Conservation (phyloP, 2,329 filamentous ascomycete species). For the Onygenales sp. region DNA sequence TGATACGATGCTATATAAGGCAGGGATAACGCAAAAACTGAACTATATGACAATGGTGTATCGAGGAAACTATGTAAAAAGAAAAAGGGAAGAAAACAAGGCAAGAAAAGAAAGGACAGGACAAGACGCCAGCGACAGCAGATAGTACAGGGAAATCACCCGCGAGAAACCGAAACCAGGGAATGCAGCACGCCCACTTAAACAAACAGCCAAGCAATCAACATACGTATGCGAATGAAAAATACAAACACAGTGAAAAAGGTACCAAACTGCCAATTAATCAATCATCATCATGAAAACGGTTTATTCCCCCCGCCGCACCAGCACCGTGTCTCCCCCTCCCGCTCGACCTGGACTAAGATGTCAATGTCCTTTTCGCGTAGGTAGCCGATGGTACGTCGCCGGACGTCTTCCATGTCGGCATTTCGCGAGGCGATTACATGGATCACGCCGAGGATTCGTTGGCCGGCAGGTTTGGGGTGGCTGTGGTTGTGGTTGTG, state of each 20-base stretch:
- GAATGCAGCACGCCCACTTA: neutral
- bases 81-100: neutral
- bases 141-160: neutral
- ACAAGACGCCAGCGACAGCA: neutral
- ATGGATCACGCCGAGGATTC: conserved; percentile 75
- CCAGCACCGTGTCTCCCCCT: conserved; percentile 62
- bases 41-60: neutral
- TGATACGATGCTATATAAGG: neutral
- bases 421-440: conserved; percentile 64
- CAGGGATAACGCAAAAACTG: neutral
- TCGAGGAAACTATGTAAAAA: neutral
- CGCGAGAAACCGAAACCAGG: neutral
- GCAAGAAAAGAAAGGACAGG: neutral
- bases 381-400: conserved; percentile 65
- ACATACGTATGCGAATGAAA: neutral
- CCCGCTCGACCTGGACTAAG: conserved; percentile 78
- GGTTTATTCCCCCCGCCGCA: conserved; percentile 42
- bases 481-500: conserved; percentile 14
- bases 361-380: conserved; percentile 65
- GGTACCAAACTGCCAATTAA: neutral
- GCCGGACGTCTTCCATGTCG: conserved; percentile 72
- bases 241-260: neutral
- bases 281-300: neutral
- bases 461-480: conserved; percentile 19
- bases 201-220: neutral